These are phyloP conservation scores for Saturnispora saitoi DNA, from an alignment of 805 yeast genomes.

Conservation along the genomic window DNA sequence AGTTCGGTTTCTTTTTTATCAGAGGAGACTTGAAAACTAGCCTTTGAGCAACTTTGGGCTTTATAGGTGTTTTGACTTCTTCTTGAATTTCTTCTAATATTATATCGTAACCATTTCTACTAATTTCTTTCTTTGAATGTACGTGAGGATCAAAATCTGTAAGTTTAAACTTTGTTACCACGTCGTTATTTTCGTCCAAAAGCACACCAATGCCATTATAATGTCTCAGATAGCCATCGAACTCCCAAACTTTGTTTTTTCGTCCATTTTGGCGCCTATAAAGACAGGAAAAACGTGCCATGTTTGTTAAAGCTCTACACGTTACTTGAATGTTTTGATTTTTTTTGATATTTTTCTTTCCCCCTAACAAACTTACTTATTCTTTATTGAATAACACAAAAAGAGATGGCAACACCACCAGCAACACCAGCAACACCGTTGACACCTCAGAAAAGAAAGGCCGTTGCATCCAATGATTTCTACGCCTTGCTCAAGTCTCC, in stretches of 20 bases:
- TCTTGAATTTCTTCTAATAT: neutral
- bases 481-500: constrained; percentile 31
- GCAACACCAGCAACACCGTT: constrained; percentile 21
- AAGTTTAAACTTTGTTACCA: constrained; percentile 4
- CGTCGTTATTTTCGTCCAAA: constrained; percentile 4
- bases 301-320: neutral
- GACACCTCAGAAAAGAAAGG: constrained; percentile 26
- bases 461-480: constrained; percentile 25
- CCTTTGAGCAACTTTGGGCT: neutral
- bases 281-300: constrained; percentile 1
- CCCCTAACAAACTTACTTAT: constrained; percentile 1
- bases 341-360: neutral
- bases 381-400: constrained; percentile 12
- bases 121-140: neutral
- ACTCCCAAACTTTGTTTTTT: constrained; percentile 8
- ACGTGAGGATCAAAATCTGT: constrained; percentile 3
- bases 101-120: constrained; percentile 4
- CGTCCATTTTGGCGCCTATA: constrained; percentile 8
- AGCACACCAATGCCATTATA: neutral
- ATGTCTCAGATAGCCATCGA: constrained; percentile 1
- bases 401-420: constrained; percentile 28
- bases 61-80: neutral
- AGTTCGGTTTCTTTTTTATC: neutral
- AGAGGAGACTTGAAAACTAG: neutral
- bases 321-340: neutral